phyloP scores from a whole-genome alignment of 2,329 filamentous ascomycete genomes.

The Phaeosphaeriaceae sp. region DNA sequence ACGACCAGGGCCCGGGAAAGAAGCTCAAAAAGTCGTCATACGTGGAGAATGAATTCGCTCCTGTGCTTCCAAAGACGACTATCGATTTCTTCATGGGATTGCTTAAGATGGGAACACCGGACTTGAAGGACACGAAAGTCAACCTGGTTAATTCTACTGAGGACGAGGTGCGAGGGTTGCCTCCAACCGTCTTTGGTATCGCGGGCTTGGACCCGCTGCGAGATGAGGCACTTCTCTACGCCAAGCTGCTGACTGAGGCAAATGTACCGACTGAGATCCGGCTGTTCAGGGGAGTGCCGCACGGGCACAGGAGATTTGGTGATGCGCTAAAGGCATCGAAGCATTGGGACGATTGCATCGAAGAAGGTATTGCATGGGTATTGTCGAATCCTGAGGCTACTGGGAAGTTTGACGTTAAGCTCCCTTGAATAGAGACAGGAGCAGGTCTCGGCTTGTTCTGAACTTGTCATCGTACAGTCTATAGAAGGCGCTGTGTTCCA shows the following conservation, averaged over 20 bases:
- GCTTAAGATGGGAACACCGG: constrained; percentile 25
- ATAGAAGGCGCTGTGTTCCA: not conserved
- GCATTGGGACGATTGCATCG: constrained; percentile 55
- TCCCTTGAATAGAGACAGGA: constrained; percentile 10
- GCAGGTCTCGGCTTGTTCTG: not conserved
- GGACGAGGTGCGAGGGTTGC: constrained; percentile 52
- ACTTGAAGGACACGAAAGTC: constrained; percentile 42
- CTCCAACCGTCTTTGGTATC: constrained; percentile 58
- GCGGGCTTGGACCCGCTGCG: constrained; percentile 60
- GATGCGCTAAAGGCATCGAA: constrained; percentile 50
- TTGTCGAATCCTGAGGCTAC: constrained; percentile 45
- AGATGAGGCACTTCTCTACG: constrained; percentile 60
- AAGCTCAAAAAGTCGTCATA: constrained; percentile 52
- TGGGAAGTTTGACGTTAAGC: constrained; percentile 44
- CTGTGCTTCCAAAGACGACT: constrained; percentile 53
- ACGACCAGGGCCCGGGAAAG: constrained; percentile 48
- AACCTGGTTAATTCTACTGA: constrained; percentile 43
- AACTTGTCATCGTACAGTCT: not conserved
- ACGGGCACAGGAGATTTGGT: constrained; percentile 60
- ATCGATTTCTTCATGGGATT: constrained; percentile 44
- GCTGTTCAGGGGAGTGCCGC: constrained; percentile 62
- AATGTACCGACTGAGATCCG: constrained; percentile 60
- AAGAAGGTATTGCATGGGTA: constrained; percentile 55
- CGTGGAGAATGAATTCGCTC: constrained; percentile 56
- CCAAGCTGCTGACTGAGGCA: constrained; percentile 51